Evolutionary conservation across 139 green algal genomes (phyloP).

Genomic region (Picochlorum costavermella): DNA sequence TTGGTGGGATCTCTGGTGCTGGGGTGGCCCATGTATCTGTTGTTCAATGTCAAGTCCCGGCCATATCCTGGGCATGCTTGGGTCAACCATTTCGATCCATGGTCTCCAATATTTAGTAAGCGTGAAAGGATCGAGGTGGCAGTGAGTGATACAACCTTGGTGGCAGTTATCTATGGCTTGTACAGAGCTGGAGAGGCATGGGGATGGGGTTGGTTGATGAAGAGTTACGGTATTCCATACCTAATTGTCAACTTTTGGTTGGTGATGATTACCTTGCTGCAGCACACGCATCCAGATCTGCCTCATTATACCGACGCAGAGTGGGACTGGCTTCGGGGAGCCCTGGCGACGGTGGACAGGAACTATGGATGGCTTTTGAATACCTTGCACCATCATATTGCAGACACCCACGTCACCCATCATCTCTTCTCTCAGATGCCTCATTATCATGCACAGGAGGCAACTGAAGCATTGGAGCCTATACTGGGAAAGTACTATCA

Average conservation of each 20-base stretch:
- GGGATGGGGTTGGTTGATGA: conserved; percentile 61
- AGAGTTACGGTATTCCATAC: conserved; percentile 73
- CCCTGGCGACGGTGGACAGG: conserved; percentile 78
- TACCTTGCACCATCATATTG: conserved; percentile 74
- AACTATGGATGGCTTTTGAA: conserved; percentile 72
- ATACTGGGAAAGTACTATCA: conserved; percentile 71
- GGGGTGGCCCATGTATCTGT: conserved; percentile 79
- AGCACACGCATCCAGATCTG: conserved; percentile 74
- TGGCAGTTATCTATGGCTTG: conserved; percentile 43
- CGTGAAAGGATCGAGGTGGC: conserved; percentile 64
- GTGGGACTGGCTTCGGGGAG: conserved; percentile 87
- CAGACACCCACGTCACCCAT: conserved; percentile 85
- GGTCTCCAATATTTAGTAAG: conserved; percentile 76
- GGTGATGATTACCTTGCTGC: conserved; percentile 70
- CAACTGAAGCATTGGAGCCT: conserved; percentile 62
- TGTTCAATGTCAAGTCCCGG: conserved; percentile 62
- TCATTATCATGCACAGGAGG: conserved; percentile 87
- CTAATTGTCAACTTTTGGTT: conserved; percentile 85
- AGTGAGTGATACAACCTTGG: conserved; percentile 50
- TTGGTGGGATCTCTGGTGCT: conserved; percentile 52
- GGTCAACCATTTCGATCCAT: conserved; percentile 83
- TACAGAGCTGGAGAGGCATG: conserved; percentile 24
- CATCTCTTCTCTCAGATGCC: conserved; percentile 89
- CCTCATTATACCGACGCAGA: conserved; percentile 36
- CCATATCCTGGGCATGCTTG: conserved; percentile 42